Evolutionary conservation across 2,329 filamentous ascomycete genomes (phyloP), one percentile per base, ranked within the genome.

Genomic region (Mariannaea elegans): DNA sequence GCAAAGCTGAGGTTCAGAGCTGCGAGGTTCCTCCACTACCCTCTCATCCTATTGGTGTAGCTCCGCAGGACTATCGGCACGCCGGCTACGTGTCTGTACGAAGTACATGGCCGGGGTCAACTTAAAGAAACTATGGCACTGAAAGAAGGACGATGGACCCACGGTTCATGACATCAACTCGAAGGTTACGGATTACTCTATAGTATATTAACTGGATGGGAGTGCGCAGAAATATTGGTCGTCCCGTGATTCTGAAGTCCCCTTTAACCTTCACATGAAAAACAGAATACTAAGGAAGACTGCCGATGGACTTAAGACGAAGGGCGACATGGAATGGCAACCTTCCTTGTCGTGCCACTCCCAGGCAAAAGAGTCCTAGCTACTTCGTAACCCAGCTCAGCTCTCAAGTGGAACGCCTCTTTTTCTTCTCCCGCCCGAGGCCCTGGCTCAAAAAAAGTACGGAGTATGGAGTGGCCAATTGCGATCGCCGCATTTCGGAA

Each of bases 321-420:
- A 31, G 27, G 27, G 27, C 27, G 27, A 12, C 7, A 31, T 31
- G 27, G 7, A 31, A 7, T 31, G 27, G 27, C 27, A 31, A 12
- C 27, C 27, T 7, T 31, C 27, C 27, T 31, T 12, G 27, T 31
- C 27, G 12, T 31, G 27, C 27, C 27, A 7, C 27, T 31, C 27
- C 27, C 12, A 31, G 12, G 27, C 27, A 31, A 12, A 31, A 31
- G 27, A 31, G 27, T 51, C 9, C 21, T 18, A 21, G 29, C 21
- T 27, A 34, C 18, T n/a, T n/a, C n/a, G n/a, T n/a, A 7, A 39
- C 38, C 19, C 21, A 52, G 8, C 39, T 62, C 59, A 62, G 59
- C 59, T 62, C 27, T 16, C 45, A 23, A 44, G 41, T n/a, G 14
- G 50, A 47, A 59, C 59, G 55, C 56, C 59, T 59, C 59, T 2